phyloP scores from a whole-genome alignment of 768 basidiomycete genomes.

The Suillus subalutaceus region DNA sequence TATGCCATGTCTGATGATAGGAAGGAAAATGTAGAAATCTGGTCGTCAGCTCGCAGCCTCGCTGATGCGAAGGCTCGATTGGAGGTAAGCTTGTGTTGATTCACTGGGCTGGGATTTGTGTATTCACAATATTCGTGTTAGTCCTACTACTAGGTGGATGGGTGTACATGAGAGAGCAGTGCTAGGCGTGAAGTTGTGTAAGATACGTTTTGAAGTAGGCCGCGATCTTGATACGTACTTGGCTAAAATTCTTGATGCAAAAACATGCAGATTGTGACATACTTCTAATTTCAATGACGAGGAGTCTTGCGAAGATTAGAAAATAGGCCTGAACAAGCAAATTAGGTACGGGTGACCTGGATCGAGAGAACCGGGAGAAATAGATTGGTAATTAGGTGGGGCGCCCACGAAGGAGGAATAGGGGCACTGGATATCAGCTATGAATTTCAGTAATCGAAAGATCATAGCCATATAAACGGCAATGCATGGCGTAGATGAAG shows the following conservation, averaged over 20 bases:
- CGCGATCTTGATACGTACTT: not conserved
- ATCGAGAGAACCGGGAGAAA: not conserved
- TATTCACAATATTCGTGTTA: not conserved
- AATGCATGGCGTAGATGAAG: not conserved
- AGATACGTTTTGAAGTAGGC: not conserved
- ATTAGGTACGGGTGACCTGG: not conserved
- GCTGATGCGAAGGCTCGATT: constrained; percentile 11
- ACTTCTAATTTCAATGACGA: not conserved
- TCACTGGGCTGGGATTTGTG: not conserved
- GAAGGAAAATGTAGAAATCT: constrained; percentile 5
- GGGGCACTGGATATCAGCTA: not conserved
- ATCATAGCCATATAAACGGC: not conserved
- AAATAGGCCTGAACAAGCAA: not conserved
- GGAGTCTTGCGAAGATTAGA: not conserved
- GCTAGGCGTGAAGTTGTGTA: not conserved
- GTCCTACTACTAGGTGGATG: not conserved
- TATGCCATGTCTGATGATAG: not conserved
- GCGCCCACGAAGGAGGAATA: too few species aligned
- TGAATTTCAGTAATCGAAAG: not conserved
- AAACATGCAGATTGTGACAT: not conserved
- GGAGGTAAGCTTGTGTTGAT: not conserved
- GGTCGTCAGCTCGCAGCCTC: constrained; percentile 5
- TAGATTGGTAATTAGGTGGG: not conserved
- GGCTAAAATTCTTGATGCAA: not conserved
- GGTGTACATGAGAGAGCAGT: not conserved